Evolutionary conservation across 2,329 filamentous ascomycete species (phyloP).

Genomic region (Epichloe gansuensis): DNA sequence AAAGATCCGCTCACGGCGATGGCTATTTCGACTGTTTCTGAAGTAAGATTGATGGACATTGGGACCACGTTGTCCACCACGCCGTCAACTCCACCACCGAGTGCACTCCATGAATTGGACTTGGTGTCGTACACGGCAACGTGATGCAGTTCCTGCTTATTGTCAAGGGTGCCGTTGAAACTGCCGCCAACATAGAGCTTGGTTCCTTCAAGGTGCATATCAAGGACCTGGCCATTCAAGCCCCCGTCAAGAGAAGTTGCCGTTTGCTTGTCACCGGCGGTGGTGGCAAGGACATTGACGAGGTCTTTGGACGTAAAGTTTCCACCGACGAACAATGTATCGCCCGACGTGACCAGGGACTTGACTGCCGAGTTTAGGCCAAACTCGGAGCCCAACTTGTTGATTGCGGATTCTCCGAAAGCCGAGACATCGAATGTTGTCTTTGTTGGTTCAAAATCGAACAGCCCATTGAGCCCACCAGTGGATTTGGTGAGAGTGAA

Average conservation of each 20-base stretch:
- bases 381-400: conserved; percentile 62
- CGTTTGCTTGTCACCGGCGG: conserved; percentile 40
- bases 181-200: conserved; percentile 70
- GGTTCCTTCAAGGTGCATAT: conserved; percentile 54
- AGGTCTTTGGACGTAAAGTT: conserved; percentile 62
- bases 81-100: conserved; percentile 80
- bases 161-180: conserved; percentile 61
- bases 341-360: conserved; percentile 50
- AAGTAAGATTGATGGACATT: conserved; percentile 65
- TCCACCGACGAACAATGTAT: conserved; percentile 64
- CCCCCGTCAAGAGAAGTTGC: conserved; percentile 55
- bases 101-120: conserved; percentile 57
- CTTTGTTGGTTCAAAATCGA: conserved; percentile 62
- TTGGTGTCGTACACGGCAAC: conserved; percentile 63
- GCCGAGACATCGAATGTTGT: conserved; percentile 43
- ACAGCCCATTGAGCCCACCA: conserved; percentile 77
- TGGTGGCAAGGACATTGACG: conserved; percentile 67
- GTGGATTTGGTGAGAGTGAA: conserved; percentile 64
- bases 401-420: conserved; percentile 60
- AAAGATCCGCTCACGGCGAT: conserved; percentile 76
- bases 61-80: conserved; percentile 62
- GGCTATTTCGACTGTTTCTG: conserved; percentile 53
- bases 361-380: conserved; percentile 54
- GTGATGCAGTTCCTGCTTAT: conserved; percentile 53
- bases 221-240: conserved; percentile 64